Conservation (phyloP, 2,329 filamentous ascomycete species). For the Fusarium cyanostomum region DNA sequence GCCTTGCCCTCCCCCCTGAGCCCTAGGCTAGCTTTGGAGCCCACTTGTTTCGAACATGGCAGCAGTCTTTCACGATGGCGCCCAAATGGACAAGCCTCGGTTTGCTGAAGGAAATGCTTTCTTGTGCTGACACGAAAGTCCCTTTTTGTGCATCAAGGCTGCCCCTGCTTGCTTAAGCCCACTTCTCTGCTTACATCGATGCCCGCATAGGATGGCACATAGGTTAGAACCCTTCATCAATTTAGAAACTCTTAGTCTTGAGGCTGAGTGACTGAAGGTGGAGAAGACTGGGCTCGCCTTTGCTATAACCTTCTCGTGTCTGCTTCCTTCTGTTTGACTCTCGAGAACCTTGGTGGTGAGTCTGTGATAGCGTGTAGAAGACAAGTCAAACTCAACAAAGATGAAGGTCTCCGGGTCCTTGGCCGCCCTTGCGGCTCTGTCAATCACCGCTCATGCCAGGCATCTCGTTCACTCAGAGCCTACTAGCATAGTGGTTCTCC, state of each 20-base stretch:
- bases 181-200: constrained; percentile 27
- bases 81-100: background rate
- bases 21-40: background rate
- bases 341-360: too few relatives aligned
- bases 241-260: background rate
- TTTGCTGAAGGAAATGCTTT: background rate
- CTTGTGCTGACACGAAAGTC: constrained; percentile 3
- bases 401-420: constrained; percentile 37
- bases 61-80: too few relatives aligned
- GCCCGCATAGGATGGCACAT: background rate
- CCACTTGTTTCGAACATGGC: background rate
- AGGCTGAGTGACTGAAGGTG: background rate
- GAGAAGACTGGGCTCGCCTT: background rate
- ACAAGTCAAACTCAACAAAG: constrained; percentile 1
- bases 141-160: background rate
- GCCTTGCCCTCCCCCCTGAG: background rate
- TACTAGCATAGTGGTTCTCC: constrained; percentile 48
- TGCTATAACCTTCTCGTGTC: background rate
- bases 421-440: constrained; percentile 41
- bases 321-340: too few relatives aligned
- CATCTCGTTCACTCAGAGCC: constrained; percentile 44
- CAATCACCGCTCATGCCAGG: constrained; percentile 47
- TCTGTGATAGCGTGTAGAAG: too few relatives aligned
- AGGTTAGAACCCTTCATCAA: background rate
- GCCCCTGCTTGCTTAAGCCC: background rate